Percentiles rank a stretch among this genome's conserved stretches.
phyloP scores from a whole-genome alignment of 768 basidiomycete species.

The Clitopilus hobsonii region DNA sequence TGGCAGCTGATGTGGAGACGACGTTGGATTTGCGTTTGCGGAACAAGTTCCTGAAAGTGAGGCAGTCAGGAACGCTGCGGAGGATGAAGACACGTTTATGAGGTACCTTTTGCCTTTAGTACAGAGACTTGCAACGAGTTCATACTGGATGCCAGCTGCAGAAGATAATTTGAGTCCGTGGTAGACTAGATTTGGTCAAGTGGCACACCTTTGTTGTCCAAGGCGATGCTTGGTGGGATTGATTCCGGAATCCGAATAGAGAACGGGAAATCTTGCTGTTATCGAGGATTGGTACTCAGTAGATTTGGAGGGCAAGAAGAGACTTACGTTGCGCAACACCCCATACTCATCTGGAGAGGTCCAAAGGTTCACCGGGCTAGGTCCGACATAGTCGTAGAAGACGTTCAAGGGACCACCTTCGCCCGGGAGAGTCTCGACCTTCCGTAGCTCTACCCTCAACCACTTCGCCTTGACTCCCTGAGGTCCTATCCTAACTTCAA shows the following conservation, averaged over 20 bases:
- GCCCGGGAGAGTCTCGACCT: slow-evolving; percentile 80
- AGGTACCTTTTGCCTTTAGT: slow-evolving; percentile 80
- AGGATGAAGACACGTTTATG: background rate
- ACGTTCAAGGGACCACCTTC: slow-evolving; percentile 58
- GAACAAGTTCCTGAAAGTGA: slow-evolving; percentile 63
- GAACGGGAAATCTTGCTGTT: slow-evolving; percentile 84
- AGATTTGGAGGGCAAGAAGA: slow-evolving; percentile 4
- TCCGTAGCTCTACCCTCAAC: slow-evolving; percentile 87
- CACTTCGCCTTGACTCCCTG: slow-evolving; percentile 86
- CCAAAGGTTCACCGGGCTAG: slow-evolving; percentile 83
- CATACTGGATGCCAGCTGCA: slow-evolving; percentile 84
- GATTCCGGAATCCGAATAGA: slow-evolving; percentile 90
- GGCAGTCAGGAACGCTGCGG: background rate
- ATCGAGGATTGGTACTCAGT: slow-evolving; percentile 1
- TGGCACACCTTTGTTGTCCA: slow-evolving; percentile 66
- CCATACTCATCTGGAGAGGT: slow-evolving; percentile 72
- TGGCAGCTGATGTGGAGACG: slow-evolving; percentile 59
- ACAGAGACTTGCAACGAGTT: slow-evolving; percentile 84
- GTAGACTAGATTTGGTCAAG: background rate
- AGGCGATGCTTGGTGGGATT: slow-evolving; percentile 78
- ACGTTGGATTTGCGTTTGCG: slow-evolving; percentile 74
- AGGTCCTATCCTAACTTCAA: slow-evolving; percentile 76
- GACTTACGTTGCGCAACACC: slow-evolving; percentile 59
- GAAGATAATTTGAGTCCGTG: slow-evolving; percentile 1
- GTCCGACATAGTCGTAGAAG: slow-evolving; percentile 78